Percentiles rank a stretch among this genome's conserved stretches.
Evolutionary conservation across 1,284 basidiomycete genomes (phyloP).

Genomic region (Leccinum subrobustum): DNA sequence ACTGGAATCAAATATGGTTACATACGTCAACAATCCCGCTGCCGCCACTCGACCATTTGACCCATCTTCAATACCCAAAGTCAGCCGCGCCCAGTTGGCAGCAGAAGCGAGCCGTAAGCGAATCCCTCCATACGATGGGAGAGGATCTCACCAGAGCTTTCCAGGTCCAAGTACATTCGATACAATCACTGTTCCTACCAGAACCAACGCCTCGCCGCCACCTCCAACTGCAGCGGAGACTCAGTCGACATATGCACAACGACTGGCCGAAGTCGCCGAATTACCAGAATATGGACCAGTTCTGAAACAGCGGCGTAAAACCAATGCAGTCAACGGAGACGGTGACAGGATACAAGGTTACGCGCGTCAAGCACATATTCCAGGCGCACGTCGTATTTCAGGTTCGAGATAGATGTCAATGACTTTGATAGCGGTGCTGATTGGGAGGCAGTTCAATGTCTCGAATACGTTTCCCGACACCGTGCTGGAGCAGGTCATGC

Average conservation of each 20-base stretch:
- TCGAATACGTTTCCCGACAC: conserved; percentile 99
- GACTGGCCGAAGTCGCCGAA: conserved; percentile 86
- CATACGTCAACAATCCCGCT: too few species aligned
- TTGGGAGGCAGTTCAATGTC: conserved; percentile 79
- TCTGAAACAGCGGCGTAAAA: conserved; percentile 80
- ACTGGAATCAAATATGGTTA: too few species aligned
- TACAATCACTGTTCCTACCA: conserved; percentile 71
- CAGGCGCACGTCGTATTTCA: conserved; percentile 93
- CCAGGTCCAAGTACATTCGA: conserved; percentile 82
- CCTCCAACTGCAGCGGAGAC: conserved; percentile 77
- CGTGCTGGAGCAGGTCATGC: conserved; percentile 94
- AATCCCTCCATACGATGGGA: conserved; percentile 4
- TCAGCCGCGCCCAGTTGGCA: conserved; percentile 83
- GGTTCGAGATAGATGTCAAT: conserved; percentile 40
- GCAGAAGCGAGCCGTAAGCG: conserved; percentile 80
- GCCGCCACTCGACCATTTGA: conserved; percentile 41
- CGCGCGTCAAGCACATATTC: conserved; percentile 97
- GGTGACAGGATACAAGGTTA: conserved; percentile 96
- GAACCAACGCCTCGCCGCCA: conserved; percentile 61
- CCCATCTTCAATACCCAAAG: conserved; percentile 78
- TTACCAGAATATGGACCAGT: conserved; percentile 85
- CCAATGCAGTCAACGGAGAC: conserved; percentile 89
- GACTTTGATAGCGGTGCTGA: conserved; percentile 4
- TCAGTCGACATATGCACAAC: conserved; percentile 83
- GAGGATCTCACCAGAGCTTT: conserved; percentile 3